Base-by-base conservation (phyloP, 2,329 filamentous ascomycete genomes). In the Leptographium galeiforme region DNA sequence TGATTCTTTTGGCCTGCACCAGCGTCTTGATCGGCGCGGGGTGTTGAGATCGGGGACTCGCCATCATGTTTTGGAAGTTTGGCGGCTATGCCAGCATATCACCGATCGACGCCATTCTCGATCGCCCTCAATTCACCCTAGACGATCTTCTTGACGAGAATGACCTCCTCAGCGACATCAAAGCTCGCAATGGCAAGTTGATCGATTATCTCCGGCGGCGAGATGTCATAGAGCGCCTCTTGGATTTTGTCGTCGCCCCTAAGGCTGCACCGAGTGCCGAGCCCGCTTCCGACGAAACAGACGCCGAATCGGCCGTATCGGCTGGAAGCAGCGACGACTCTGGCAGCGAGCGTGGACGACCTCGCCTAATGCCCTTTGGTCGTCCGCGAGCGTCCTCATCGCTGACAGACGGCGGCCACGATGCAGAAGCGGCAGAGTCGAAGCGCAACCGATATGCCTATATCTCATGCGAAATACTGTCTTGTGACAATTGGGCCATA, bases 21-120 rank as follows among this genome's bases (percentile, higher is more conserved):
- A 18, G 11, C 50, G 34, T 30, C 10, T 19, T 36, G 52, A 50
- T 40, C 33, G 46, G 38, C 33, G 46, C 40, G 47, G 14, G 47
- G 47, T 18, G 40, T 44, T 40, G 52, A 44, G 46, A 45, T 25
- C 25, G 25, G 25, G 25, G 25, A 45, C n/a, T 36, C 36, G 67
- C 66, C 83, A 91, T 70, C 75, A 98, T 98, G 93, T 98, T 98
- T 73, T 98, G 93, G 93, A 86, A 91, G 73, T 98, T 97, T 78
- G 91, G 93, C 78, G 89, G 89, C 66, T 97, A 97, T 78, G 88
- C 90, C 77, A 95, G 89, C 78, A 86, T 95, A 72, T 96, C 91
- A 64, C 86, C 90, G 66, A 89, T 98, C 70, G 93, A 97, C 71
- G 89, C 85, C 62, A 87, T 98, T 65, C 89, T 98, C 68, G 93